Conservation (phyloP, 352 stramenopile genomes). For the Pythium apleroticum region DNA sequence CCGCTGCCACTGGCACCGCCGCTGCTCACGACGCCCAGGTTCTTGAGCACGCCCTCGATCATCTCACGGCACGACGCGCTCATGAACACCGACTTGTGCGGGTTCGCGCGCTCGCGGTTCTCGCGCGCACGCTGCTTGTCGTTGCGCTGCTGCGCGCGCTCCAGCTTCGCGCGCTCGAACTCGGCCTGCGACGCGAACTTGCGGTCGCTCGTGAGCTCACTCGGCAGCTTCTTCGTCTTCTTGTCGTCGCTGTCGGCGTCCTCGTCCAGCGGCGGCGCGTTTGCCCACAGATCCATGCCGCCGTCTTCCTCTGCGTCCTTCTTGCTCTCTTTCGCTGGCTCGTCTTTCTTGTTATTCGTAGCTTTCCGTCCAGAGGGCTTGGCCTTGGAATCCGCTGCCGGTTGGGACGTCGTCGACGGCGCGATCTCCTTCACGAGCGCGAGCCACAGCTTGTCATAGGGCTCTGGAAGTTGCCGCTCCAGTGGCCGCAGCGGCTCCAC, state of each 20-base stretch:
- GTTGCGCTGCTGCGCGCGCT: conserved; percentile 62
- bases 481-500: conserved; percentile 92
- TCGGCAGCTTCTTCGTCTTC: conserved; percentile 14
- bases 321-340: conserved; percentile 8
- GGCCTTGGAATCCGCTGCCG: neutral
- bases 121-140: conserved; percentile 82
- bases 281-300: conserved; percentile 47
- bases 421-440: conserved; percentile 28
- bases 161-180: conserved; percentile 60
- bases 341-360: conserved; percentile 7
- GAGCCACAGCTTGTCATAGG: conserved; percentile 94
- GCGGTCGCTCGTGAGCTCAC: conserved; percentile 65
- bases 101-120: conserved; percentile 91
- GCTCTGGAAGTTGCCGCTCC: conserved; percentile 96
- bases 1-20: neutral
- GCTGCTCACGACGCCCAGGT: conserved; percentile 28
- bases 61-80: conserved; percentile 77
- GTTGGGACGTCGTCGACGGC: neutral
- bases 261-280: conserved; percentile 24
- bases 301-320: conserved; percentile 21
- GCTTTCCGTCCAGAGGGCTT: conserved; percentile 6
- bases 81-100: conserved; percentile 90
- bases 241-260: conserved; percentile 23
- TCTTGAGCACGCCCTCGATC: conserved; percentile 84
- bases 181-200: conserved; percentile 78